Evolutionary conservation across 495 filamentous ascomycete species (phyloP).

Genomic region (Tuber borchii): DNA sequence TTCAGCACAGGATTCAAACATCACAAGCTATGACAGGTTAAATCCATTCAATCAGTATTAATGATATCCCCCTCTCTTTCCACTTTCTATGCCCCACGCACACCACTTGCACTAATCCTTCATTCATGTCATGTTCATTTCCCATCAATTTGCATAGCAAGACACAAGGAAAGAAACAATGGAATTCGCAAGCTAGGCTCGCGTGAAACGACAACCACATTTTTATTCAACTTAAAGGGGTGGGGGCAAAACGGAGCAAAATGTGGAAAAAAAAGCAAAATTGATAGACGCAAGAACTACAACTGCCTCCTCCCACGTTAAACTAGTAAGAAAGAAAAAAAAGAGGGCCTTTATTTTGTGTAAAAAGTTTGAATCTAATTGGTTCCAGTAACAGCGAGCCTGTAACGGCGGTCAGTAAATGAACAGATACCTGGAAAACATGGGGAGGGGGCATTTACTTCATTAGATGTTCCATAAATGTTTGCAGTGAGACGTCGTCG

Average conservation of each 20-base stretch:
- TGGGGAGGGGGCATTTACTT: conserved; percentile 58
- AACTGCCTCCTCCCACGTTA: neutral
- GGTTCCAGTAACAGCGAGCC: conserved; percentile 59
- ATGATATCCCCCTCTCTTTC: neutral
- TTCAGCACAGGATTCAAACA: neutral
- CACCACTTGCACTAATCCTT: neutral
- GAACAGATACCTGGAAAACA: neutral
- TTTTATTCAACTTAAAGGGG: neutral
- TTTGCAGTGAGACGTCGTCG: conserved; percentile 95
- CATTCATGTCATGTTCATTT: neutral
- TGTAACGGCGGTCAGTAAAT: conserved; percentile 37
- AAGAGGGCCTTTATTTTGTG: neutral
- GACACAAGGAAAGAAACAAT: neutral
- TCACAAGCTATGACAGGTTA: neutral
- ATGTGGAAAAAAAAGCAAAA: neutral
- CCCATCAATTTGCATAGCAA: neutral
- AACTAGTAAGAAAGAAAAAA: neutral
- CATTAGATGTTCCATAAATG: conserved; percentile 99
- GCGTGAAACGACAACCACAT: neutral
- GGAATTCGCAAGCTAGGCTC: neutral
- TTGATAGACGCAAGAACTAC: neutral
- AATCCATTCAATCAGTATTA: neutral
- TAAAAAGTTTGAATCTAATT: conserved; percentile 45
- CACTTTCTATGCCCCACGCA: neutral
- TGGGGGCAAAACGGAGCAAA: neutral